Evolutionary conservation across 1,284 basidiomycete species (phyloP).

Genomic region (Marasmius tenuissimus): DNA sequence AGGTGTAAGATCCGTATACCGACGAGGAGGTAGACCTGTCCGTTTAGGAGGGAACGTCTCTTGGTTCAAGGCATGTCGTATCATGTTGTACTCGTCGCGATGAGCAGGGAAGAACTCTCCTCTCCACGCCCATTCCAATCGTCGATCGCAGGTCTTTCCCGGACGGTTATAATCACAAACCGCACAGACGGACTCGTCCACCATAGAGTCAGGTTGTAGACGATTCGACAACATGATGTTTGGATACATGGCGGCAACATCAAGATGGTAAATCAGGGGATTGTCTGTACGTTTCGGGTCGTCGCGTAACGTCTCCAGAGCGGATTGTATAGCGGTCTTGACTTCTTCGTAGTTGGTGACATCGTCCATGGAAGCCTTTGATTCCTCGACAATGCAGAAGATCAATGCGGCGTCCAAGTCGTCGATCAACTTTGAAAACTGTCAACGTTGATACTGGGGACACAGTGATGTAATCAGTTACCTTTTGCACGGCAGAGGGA

Average conservation of each 20-base stretch:
- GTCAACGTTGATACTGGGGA: neutral
- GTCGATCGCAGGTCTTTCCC: conserved; percentile 92
- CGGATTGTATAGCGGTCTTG: conserved; percentile 74
- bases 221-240: conserved; percentile 99
- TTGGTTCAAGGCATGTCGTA: conserved; percentile 94
- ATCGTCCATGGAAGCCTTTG: conserved; percentile 75
- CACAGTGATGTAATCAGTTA: conserved; percentile 31
- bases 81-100: conserved; percentile 99
- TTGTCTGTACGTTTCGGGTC: conserved; percentile 87
- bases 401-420: conserved; percentile 90
- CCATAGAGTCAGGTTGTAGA: conserved; percentile 96
- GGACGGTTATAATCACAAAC: conserved; percentile 99
- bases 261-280: conserved; percentile 97
- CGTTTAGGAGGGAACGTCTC: conserved; percentile 88
- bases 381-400: conserved; percentile 92
- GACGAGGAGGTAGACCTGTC: conserved; percentile 72
- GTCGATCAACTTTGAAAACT: conserved; percentile 74
- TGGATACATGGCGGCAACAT: conserved; percentile 99
- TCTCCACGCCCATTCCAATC: conserved; percentile 98
- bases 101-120: conserved; percentile 99
- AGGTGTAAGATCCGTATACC: conserved; percentile 84
- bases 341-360: conserved; percentile 98
- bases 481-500: conserved; percentile 84
- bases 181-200: conserved; percentile 95
- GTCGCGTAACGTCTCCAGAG: conserved; percentile 91